Conservation (phyloP, 2,329 filamentous ascomycete species). For the Penicillium sp. region DNA sequence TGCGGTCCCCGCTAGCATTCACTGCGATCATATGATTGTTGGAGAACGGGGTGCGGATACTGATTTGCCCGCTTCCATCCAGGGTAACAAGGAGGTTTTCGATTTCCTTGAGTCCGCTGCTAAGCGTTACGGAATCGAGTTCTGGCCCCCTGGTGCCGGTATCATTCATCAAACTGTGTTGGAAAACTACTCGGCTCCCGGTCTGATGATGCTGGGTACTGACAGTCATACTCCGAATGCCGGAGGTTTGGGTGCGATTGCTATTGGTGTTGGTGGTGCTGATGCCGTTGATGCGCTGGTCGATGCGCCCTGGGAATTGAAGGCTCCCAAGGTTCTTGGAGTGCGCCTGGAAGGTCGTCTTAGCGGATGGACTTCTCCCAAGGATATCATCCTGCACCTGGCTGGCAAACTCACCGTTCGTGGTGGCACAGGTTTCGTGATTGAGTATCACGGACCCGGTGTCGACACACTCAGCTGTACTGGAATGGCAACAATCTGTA, state of each 20-base stretch:
- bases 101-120: slow-evolving; percentile 92
- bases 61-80: slow-evolving; percentile 79
- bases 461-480: slow-evolving; percentile 86
- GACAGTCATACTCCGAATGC: slow-evolving; percentile 97
- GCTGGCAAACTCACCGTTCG: slow-evolving; percentile 87
- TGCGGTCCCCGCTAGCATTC: slow-evolving; percentile 92
- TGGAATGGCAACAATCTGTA: slow-evolving; percentile 87
- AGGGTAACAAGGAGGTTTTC: slow-evolving; percentile 94
- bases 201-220: slow-evolving; percentile 97
- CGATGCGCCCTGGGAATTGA: slow-evolving; percentile 94
- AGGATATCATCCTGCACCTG: slow-evolving; percentile 89
- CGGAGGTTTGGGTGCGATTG: slow-evolving; percentile 88
- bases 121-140: slow-evolving; percentile 89
- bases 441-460: slow-evolving; percentile 90
- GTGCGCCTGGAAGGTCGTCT: slow-evolving; percentile 80
- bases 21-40: slow-evolving; percentile 99
- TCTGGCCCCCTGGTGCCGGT: slow-evolving; percentile 89
- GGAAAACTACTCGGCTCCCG: slow-evolving; percentile 96
- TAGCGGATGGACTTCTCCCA: slow-evolving; percentile 86
- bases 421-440: slow-evolving; percentile 88
- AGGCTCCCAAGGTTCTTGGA: slow-evolving; percentile 85
- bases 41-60: slow-evolving; percentile 83
- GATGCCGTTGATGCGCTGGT: slow-evolving; percentile 96
- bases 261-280: slow-evolving; percentile 94
- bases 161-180: slow-evolving; percentile 98